Conservation (phyloP, 441 rosid species). For the Macaranga tanarius region DNA sequence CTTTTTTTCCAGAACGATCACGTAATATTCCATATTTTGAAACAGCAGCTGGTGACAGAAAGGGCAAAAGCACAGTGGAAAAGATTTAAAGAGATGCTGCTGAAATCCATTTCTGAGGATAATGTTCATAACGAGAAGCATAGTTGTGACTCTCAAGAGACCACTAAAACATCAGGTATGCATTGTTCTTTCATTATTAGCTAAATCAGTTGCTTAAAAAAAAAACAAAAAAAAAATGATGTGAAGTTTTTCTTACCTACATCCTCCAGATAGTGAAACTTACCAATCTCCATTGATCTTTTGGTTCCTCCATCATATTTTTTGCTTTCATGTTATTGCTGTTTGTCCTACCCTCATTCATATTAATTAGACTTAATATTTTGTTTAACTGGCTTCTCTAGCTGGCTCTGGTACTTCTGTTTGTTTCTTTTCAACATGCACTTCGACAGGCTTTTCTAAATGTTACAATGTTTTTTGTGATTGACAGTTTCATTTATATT, state of each 20-base stretch:
- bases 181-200: neutral
- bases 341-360: neutral
- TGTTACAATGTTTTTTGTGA: neutral
- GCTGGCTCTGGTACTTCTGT: neutral
- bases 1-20: neutral
- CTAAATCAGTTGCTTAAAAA: too few relatives aligned
- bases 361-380: neutral
- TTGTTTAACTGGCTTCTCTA: neutral
- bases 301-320: neutral
- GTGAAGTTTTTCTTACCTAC: neutral
- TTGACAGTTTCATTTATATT: slow-evolving; percentile 21
- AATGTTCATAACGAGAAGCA: slow-evolving; percentile 23
- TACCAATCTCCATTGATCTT: neutral
- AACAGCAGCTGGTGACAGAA: slow-evolving; percentile 80
- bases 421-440: slow-evolving; percentile 5
- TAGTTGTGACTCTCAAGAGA: slow-evolving; percentile 27
- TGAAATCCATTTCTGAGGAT: slow-evolving; percentile 43
- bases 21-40: slow-evolving; percentile 12
- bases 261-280: neutral
- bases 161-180: slow-evolving; percentile 34
- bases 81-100: slow-evolving; percentile 67
- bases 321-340: neutral
- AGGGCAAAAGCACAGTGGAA: slow-evolving; percentile 79
- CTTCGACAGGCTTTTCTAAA: neutral
- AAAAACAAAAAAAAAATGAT: too few relatives aligned